A percentile compares a stretch with the other conserved stretches of the same genome.
These are phyloP conservation scores for Chaetomium tenue DNA, from an alignment of 495 filamentous ascomycete species.

Conservation along the genomic window DNA sequence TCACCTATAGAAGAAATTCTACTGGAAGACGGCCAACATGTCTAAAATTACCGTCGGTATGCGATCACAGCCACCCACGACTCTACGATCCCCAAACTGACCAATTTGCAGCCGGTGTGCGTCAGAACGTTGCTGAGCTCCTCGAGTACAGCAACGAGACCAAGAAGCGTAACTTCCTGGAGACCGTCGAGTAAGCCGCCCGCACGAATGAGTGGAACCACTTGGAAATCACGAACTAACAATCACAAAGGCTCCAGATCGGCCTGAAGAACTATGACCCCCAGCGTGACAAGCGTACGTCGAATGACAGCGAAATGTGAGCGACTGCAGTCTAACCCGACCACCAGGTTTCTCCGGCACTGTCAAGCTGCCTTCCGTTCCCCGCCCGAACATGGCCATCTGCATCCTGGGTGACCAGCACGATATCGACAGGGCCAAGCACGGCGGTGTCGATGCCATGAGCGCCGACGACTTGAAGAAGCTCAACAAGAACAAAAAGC, in stretches of 20 bases:
- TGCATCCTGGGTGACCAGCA: constrained; percentile 99
- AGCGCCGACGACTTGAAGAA: constrained; percentile 98
- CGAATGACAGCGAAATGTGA: background rate
- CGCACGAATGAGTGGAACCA: background rate
- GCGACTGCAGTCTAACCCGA: background rate
- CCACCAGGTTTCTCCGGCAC: constrained; percentile 81
- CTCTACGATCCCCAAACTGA: constrained; percentile 14
- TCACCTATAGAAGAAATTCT: constrained; percentile 63
- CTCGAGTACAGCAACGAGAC: constrained; percentile 92
- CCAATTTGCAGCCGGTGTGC: constrained; percentile 76
- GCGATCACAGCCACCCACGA: constrained; percentile 23
- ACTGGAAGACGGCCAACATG: constrained; percentile 54
- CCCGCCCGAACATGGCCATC: constrained; percentile 90
- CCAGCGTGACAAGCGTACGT: constrained; percentile 92
- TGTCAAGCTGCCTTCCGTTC: constrained; percentile 70
- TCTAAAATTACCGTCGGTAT: constrained; percentile 70
- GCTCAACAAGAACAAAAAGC: constrained; percentile 99
- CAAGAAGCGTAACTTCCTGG: constrained; percentile 99
- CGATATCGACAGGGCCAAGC: constrained; percentile 99
- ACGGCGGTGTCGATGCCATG: constrained; percentile 96
- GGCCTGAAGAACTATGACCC: constrained; percentile 99
- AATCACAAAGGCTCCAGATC: constrained; percentile 68
- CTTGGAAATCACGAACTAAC: background rate
- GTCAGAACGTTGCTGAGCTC: constrained; percentile 83
- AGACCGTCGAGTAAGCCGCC: constrained; percentile 39